phyloP scores from a whole-genome alignment of 2,329 filamentous ascomycete genomes.

The Amphichorda felina region DNA sequence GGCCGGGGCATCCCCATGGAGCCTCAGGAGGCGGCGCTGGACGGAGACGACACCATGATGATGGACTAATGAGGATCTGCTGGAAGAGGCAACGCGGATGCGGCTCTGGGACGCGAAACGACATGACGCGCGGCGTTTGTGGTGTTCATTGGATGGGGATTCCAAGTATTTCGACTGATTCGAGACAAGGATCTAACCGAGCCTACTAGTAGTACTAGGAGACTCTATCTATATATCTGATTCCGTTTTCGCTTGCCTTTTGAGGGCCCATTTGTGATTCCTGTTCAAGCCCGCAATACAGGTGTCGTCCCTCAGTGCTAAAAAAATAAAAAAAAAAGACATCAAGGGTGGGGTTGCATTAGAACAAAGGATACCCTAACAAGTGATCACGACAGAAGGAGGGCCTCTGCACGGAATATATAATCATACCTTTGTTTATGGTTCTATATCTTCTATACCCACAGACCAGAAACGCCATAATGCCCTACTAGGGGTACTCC shows the following conservation, averaged over 20 bases:
- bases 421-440: too few species aligned
- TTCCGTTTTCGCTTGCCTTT: too few species aligned
- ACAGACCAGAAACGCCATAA: too few species aligned
- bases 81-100: background rate
- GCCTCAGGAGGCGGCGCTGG: slow-evolving; percentile 38
- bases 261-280: background rate
- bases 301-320: background rate
- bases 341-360: too few species aligned
- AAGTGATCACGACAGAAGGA: too few species aligned
- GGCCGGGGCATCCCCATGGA: slow-evolving; percentile 65
- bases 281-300: background rate
- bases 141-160: background rate
- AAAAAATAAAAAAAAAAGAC: background rate
- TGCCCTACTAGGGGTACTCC: slow-evolving; percentile 3
- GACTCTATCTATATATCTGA: too few species aligned
- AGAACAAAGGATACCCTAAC: too few species aligned
- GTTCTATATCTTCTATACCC: too few species aligned
- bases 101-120: background rate
- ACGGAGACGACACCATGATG: slow-evolving; percentile 90
- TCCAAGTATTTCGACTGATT: too few species aligned
- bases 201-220: too few species aligned
- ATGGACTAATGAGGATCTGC: slow-evolving; percentile 30
- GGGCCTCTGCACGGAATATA: too few species aligned
- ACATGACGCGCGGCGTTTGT: slow-evolving; percentile 1
- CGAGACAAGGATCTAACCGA: too few species aligned